Evolutionary conservation across 495 filamentous ascomycete species (phyloP).

Genomic region (Neurospora sp.): DNA sequence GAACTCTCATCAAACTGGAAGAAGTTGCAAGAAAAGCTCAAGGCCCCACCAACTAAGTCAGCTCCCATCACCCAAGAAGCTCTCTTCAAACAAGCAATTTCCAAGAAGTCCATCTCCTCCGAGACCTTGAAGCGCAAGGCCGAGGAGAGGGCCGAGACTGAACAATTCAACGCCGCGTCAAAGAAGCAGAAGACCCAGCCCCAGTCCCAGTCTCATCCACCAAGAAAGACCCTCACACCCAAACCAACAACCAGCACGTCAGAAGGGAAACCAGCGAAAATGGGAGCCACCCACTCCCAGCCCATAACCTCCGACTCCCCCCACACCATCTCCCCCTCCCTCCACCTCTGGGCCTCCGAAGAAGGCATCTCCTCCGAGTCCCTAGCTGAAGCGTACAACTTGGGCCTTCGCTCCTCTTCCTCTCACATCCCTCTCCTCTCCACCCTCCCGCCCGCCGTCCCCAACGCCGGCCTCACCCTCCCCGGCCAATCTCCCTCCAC

Average conservation of each 20-base stretch:
- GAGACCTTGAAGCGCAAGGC: background rate
- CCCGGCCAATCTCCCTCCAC: background rate
- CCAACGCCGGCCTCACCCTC: constrained; percentile 43
- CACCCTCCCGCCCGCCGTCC: constrained; percentile 12
- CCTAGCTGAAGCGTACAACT: constrained; percentile 49
- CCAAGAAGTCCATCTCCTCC: constrained; percentile 27
- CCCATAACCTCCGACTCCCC: constrained; percentile 3
- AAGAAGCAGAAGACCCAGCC: background rate
- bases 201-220: no score
- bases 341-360: constrained; percentile 38
- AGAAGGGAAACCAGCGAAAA: background rate
- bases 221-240: background rate
- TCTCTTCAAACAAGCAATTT: constrained; percentile 4
- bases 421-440: background rate
- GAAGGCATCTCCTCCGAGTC: constrained; percentile 53
- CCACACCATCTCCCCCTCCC: constrained; percentile 24
- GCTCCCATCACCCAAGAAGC: constrained; percentile 13
- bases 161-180: background rate
- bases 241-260: background rate
- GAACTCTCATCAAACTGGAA: constrained; percentile 61
- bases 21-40: constrained; percentile 57
- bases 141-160: background rate
- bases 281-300: constrained; percentile 11
- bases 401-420: constrained; percentile 24
- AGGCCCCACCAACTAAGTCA: constrained; percentile 38